Base-by-base conservation (phyloP, 1,139 yeast species). In the Sugiyamaella neomexicana region DNA sequence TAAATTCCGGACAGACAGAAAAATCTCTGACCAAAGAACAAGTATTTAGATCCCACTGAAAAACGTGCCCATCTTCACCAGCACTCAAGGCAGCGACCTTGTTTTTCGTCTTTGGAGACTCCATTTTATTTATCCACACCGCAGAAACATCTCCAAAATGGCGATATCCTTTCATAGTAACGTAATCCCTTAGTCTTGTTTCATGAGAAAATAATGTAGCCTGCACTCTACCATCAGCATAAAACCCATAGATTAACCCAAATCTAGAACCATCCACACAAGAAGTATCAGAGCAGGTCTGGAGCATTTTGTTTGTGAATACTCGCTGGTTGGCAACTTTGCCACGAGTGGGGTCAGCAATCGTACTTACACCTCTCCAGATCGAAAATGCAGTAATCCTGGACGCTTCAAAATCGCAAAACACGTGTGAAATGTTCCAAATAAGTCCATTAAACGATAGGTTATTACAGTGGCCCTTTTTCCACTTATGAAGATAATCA, bases 281-380 rank as follows among this genome's bases (percentile, higher is more conserved):
- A 9, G 43, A 43, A 7, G 63, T 58, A 15, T 64, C 63, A 1
- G 58, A 50, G 13, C 57, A 55, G 20, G 58, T 55, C 43, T 60
- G 61, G 12, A 63, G 55, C n/a, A 54, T 48, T 37, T 60, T 62
- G 34, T 62, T 62, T 2, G 70, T 66, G 37, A 60, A 63, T 20
- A 70, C 52, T 9, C 64, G 51, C 25, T 68, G 67, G 36, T 60
- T 62, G n/a, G 70, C 67, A 8, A 68, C 58, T 43, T 64, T 66
- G n/a, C 73, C 73, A 42, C 63, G 60, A 31, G 69, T 66, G 12
- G 69, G 71, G 50, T 70, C 72, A 9, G 68, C 65, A 12, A 69
- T 59, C 6, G 59, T 56, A 5, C 73, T 73, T 17, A 60, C 53
- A 5, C 71, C 72, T 5, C 60, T 46, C 10, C 50, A 53, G 0